Evolutionary conservation across 306 rosid genomes (phyloP), one percentile per base, ranked within the genome.

Genomic region (Cicer judaicum): DNA sequence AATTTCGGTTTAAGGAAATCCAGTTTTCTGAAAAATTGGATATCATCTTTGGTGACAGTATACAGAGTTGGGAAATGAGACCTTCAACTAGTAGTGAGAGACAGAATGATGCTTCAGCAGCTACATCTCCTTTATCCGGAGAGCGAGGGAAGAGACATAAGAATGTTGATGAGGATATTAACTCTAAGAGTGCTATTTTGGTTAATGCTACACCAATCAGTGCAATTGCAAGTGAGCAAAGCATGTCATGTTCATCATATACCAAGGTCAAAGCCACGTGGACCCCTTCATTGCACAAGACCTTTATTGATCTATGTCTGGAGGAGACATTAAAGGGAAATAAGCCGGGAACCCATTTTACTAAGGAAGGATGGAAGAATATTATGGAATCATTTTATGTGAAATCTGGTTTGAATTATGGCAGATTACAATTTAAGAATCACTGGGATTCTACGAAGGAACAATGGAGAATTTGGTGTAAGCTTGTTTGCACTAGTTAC

Each of bases 261-360:
- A 63, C 50, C 2, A 83, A 62, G 84, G 72, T 44, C 77, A 90
- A 86, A 81, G 89, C 89, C 1, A 44, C 61, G 4, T 88, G 96
- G 96, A 73, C 85, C 42, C 89, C 91, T 62, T 56, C 63, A 16
- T 14, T 82, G 75, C 96, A 90, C 72, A 61, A 75, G 81, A 80
- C 72, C 66, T 90, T 90, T 56, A 43, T 90, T 76, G 91, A 88
- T 75, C 66, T 86, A 72, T 90, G 88, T 74, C 69, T 90, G 74
- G 88, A 86, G 70, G 89, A 88, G 88, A 84, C 87, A 19, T 68
- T 88, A 41, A 83, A 86, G 75, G 92, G 96, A 75, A 88, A 88
- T 70, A 90, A 88, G 67, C 93, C 91, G 0, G 79, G 87, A 63
- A 83, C 89, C 44, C 87, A 88, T 90, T 90, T 90, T 82, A 90